Evolutionary conservation across 2,329 filamentous ascomycete species (phyloP), one percentile per base, ranked within the genome.

Genomic region (Pseudogymnoascus sp.): DNA sequence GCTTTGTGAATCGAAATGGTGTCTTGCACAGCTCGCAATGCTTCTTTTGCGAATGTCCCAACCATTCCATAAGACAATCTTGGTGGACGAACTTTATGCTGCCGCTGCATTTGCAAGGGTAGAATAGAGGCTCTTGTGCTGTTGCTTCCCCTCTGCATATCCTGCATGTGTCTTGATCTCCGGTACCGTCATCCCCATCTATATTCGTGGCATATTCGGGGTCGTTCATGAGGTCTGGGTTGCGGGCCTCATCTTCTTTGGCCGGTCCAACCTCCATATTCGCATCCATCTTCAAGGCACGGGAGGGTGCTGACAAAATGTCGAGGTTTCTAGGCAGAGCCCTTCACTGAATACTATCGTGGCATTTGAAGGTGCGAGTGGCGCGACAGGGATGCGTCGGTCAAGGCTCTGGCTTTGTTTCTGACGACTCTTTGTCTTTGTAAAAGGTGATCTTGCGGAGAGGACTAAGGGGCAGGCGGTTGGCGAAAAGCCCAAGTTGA

Each of bases 21-120:
- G 95, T 99, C 79, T 99, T 99, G 86, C 95, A 99, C 37, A 99
- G 87, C 79, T 99, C 95, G 81, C 96, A 99, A 80, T 99, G 90
- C 76, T 97, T 97, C 84, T 99, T 99, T 75, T 99, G 93, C 1
- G 95, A 97, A 76, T 99, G 96, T 60, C 92, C 93, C 21, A 99
- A 82, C 95, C 95, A 99, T 77, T 97, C 93, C 89, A 99, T 96
- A 76, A 99, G 79, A 75, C 95, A 99, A 74, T 96, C 90, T 77
- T 99, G 95, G 75, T 99, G 95, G 66, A 99, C 95, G 72, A 89
- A 96, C 79, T 96, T 97, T 79, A 99, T 99, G 77, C 93, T 97
- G 63, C 95, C 95, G 73, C 91, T 97, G 79, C 95, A 99, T 80
- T 97, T 97, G 87, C 95, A 99, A 5, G 95, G 95, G 73, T 96